Conservation (phyloP, 768 basidiomycete genomes). For the Fomitopsis serialis region DNA sequence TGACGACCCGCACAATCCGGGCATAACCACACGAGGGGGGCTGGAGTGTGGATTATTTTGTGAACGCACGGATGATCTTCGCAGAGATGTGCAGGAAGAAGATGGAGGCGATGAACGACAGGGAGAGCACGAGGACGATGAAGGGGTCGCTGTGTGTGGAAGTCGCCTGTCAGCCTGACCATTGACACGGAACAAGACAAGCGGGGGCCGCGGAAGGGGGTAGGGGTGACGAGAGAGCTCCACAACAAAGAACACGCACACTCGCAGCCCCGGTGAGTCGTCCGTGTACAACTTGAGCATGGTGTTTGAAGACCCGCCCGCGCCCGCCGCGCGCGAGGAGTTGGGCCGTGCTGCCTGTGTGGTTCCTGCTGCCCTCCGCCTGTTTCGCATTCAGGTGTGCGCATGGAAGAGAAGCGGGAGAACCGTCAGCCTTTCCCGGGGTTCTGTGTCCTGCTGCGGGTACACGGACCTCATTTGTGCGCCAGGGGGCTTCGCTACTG, state of each 20-base stretch:
- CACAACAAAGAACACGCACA: constrained; percentile 54
- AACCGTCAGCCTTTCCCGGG: not conserved
- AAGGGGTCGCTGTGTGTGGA: constrained; percentile 73
- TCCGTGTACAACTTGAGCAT: constrained; percentile 99
- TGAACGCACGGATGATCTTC: constrained; percentile 87
- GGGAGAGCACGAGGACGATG: constrained; percentile 91
- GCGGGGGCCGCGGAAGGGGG: not conserved
- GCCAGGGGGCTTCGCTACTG: constrained; percentile 68
- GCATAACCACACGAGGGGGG: too few species aligned
- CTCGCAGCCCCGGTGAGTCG: constrained; percentile 93
- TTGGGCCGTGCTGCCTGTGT: constrained; percentile 70
- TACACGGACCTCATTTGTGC: constrained; percentile 71
- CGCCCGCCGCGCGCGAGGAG: constrained; percentile 85
- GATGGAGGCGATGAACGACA: constrained; percentile 96
- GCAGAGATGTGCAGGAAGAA: constrained; percentile 98
- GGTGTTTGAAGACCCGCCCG: constrained; percentile 94
- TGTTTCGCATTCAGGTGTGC: constrained; percentile 20
- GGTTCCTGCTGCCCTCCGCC: constrained; percentile 64
- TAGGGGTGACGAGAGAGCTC: not conserved
- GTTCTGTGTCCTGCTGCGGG: not conserved
- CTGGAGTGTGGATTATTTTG: constrained; percentile 52
- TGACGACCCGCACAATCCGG: not conserved
- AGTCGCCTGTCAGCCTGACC: not conserved
- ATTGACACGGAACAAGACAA: not conserved
- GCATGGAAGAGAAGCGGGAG: not conserved